phyloP scores from a whole-genome alignment of 345 rosid genomes.

The Ceriops decandra region DNA sequence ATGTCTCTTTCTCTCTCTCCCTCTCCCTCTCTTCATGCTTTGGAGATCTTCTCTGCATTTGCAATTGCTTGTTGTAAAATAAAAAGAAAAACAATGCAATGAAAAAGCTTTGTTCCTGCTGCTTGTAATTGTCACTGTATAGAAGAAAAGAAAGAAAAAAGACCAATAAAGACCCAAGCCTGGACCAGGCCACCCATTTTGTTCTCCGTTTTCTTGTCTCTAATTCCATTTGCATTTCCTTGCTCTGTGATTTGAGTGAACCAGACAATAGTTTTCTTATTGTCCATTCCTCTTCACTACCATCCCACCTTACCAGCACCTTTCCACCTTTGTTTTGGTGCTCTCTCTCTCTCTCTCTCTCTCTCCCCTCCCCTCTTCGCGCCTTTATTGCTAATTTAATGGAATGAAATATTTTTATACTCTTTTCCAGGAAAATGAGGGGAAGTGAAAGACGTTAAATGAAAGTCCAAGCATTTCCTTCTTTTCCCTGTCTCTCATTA shows the following conservation, averaged over 20 bases:
- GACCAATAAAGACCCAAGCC: constrained; percentile 36
- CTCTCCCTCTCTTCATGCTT: constrained; percentile 14
- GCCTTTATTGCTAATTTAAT: constrained; percentile 15
- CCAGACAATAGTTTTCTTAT: constrained; percentile 29
- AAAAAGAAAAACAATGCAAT: background rate
- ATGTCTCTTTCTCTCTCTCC: constrained; percentile 34
- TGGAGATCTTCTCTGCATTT: constrained; percentile 1
- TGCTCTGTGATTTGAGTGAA: constrained; percentile 29
- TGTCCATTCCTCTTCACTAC: constrained; percentile 13
- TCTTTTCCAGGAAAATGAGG: constrained; percentile 43
- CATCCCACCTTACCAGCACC: constrained; percentile 14
- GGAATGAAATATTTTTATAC: constrained; percentile 19
- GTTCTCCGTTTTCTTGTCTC: background rate
- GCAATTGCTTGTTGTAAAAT: constrained; percentile 14
- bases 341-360: constrained; percentile 19
- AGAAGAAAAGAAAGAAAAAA: no score
- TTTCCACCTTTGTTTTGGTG: constrained; percentile 22
- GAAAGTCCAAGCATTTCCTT: constrained; percentile 10
- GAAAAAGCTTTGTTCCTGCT: constrained; percentile 26
- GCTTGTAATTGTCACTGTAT: constrained; percentile 2
- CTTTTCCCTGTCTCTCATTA: constrained; percentile 4
- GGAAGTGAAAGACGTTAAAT: constrained; percentile 31
- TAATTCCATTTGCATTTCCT: constrained; percentile 19
- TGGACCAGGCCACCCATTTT: constrained; percentile 11
- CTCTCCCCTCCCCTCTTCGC: background rate